Evolutionary conservation across 169 alveolate species (phyloP).

Genomic region (Plasmodium gonderi): DNA sequence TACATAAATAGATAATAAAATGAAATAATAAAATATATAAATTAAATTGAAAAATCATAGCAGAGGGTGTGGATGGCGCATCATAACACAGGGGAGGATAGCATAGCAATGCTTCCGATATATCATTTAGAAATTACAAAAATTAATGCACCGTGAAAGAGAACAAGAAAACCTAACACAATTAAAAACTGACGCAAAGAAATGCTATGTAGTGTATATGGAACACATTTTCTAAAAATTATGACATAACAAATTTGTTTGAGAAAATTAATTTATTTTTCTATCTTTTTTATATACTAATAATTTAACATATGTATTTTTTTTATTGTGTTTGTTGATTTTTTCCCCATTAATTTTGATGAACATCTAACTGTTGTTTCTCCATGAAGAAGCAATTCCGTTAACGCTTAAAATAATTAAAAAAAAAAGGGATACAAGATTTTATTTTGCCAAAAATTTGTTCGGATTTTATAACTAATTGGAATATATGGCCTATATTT

Average conservation of each 20-base stretch:
- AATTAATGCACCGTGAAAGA: not conserved
- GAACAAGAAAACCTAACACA: not conserved
- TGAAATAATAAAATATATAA: too few relatives aligned
- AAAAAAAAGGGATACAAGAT: not conserved
- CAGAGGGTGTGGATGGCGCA: not conserved
- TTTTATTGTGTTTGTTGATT: slow-evolving; percentile 1
- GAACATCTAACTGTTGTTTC: not conserved
- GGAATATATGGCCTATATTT: not conserved
- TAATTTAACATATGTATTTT: not conserved
- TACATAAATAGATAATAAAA: too few relatives aligned
- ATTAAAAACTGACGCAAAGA: not conserved
- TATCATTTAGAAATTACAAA: not conserved
- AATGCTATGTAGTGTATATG: not conserved
- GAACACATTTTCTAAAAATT: not conserved
- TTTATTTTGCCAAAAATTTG: not conserved
- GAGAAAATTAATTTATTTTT: not conserved
- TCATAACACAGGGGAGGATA: not conserved
- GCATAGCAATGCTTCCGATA: not conserved
- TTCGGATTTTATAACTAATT: not conserved
- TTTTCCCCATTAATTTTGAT: not conserved
- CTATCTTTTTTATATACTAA: not conserved
- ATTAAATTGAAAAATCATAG: not conserved
- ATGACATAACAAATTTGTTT: not conserved
- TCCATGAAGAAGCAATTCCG: not conserved
- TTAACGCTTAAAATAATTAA: not conserved